Base-by-base conservation (phyloP, 2,329 filamentous ascomycete genomes). In the Pochonia chlamydosporia region DNA sequence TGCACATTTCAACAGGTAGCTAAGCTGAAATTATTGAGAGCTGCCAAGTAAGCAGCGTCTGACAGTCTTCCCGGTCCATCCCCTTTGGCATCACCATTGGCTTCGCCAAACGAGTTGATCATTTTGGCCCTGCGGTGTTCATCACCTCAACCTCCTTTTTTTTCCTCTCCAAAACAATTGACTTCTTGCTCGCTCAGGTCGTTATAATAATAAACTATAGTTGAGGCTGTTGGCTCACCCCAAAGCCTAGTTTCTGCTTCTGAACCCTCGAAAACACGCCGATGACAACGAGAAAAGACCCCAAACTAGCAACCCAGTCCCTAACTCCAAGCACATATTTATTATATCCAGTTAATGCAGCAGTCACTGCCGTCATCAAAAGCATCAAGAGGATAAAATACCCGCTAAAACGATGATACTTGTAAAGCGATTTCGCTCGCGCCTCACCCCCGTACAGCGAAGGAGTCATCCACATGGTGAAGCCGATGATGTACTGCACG, bases 391-490 rank as follows among this genome's bases (percentile, higher is more conserved):
- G 68, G 49, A 91, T 71, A 8, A 81, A 54, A 62, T 99, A 97
- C 2, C 92, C 93, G 21, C 75, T 77, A 46, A 78, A 69, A 24
- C 92, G 81, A 65, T 97, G 92, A 59, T 92, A 96, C 68, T 95
- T 96, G 76, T 92, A 97, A 37, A 96, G 65, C 23, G 74, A 74
- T 75, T 91, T 95, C 16, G 90, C 92, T 3, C 82, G 82, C 23
- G 87, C 82, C 52, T 85, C 81, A 47, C 88, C 82, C 5, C 91
- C 90, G 58, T 92, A 93, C 1, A 95, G 58, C 1, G 62, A 61
- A 0, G 91, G 91, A 3, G 79, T 72, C 49, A 82, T 89, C 72
- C 85, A 96, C 70, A 93, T 88, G 28, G 88, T 85, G 52, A 95
- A 79, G 14, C 93, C 92, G 25, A 96, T 78, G 1, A 85, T 43